These are phyloP conservation scores for Madurella fahalii DNA, from an alignment of 2,329 filamentous ascomycete genomes.

Conservation along the genomic window DNA sequence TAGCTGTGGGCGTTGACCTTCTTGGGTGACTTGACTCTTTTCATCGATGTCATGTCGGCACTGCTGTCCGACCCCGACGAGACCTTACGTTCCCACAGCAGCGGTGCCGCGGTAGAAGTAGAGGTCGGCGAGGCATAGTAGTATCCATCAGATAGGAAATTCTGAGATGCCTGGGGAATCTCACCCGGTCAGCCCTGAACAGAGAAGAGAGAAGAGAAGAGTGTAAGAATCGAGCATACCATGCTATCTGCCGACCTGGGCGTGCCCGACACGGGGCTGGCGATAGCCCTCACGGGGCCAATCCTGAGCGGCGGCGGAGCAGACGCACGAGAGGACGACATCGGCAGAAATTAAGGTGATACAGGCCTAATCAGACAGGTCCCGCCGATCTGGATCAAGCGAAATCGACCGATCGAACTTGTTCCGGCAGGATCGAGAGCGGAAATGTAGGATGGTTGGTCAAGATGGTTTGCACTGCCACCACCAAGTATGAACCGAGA, in stretches of 20 bases:
- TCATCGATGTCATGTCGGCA: constrained; percentile 2
- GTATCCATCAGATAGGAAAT: neutral
- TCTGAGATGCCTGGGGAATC: neutral
- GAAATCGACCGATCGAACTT: constrained; percentile 2
- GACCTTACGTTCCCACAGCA: neutral
- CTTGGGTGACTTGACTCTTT: constrained; percentile 15
- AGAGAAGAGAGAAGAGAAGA: neutral
- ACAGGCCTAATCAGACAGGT: neutral
- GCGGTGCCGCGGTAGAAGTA: neutral
- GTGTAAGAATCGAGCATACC: constrained; percentile 11
- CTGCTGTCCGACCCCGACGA: neutral
- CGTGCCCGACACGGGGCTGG: neutral
- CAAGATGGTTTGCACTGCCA: constrained; percentile 19
- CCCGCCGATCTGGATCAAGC: neutral
- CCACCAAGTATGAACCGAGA: constrained; percentile 11
- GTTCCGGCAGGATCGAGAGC: neutral
- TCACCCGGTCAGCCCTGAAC: neutral
- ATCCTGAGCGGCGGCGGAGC: constrained; percentile 3
- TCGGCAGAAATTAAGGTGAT: neutral
- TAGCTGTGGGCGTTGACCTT: constrained; percentile 49
- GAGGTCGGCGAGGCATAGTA: neutral
- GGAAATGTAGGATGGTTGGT: constrained; percentile 5
- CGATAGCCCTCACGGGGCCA: constrained; percentile 14
- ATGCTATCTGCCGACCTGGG: constrained; percentile 6
- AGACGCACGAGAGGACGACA: constrained; percentile 4